Percentiles rank a stretch among this genome's conserved stretches.
Evolutionary conservation across 129 eudicot species (phyloP).

Genomic region (Erigeron canadensis): DNA sequence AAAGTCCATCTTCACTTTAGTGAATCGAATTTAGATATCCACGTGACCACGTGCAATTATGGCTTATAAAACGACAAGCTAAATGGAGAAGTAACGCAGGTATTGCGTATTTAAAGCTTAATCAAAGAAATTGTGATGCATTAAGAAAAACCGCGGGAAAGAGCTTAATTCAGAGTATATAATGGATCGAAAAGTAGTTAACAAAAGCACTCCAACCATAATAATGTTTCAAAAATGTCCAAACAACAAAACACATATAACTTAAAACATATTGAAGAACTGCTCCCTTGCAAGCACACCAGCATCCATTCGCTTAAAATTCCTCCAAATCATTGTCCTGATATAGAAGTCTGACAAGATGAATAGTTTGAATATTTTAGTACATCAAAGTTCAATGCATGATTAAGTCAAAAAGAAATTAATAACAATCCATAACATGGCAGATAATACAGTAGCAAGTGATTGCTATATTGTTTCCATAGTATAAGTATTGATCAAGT

Average conservation of each 20-base stretch:
- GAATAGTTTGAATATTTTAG: background rate
- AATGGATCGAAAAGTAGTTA: background rate
- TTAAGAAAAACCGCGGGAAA: background rate
- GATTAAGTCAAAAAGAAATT: background rate
- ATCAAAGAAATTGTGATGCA: background rate
- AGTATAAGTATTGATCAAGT: no score
- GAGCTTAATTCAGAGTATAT: background rate
- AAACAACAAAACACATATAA: background rate
- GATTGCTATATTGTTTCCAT: no score
- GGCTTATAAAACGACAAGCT: background rate
- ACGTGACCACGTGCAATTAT: background rate
- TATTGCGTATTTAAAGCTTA: background rate
- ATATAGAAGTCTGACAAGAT: background rate
- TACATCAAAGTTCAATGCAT: background rate
- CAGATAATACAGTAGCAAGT: background rate
- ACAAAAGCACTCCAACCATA: background rate
- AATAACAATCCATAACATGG: background rate
- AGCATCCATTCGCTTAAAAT: background rate
- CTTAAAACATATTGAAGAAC: background rate
- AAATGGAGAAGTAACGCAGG: background rate
- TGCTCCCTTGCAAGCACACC: background rate
- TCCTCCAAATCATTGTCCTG: background rate
- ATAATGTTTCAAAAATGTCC: background rate
- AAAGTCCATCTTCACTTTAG: background rate
- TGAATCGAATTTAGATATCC: background rate